These are phyloP conservation scores for Dalechampia spathulata DNA, from an alignment of 441 rosid species.

Conservation along the genomic window DNA sequence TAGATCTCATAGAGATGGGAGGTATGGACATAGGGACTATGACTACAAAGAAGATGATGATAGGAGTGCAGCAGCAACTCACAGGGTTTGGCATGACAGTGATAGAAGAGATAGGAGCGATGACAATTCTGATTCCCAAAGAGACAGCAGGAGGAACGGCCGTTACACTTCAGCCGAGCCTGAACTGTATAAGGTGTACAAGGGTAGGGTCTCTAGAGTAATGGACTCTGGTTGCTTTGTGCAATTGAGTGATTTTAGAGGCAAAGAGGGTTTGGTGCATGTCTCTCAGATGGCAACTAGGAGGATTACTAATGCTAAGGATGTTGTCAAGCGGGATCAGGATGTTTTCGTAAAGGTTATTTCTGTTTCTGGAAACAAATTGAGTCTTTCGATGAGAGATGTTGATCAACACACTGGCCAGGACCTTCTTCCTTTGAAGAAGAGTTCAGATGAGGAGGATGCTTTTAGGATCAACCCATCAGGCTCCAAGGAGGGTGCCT, in stretches of 20 bases:
- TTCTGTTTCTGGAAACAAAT: slow-evolving; percentile 46
- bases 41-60: no score
- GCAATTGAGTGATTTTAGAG: slow-evolving; percentile 55
- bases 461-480: slow-evolving; percentile 47
- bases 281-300: slow-evolving; percentile 72
- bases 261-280: slow-evolving; percentile 79
- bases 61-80: no score
- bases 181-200: slow-evolving; percentile 64
- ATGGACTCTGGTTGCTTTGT: slow-evolving; percentile 78
- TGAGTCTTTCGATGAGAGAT: slow-evolving; percentile 71
- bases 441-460: slow-evolving; percentile 38
- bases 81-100: slow-evolving; percentile 8
- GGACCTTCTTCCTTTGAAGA: slow-evolving; percentile 71
- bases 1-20: background rate
- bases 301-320: slow-evolving; percentile 54
- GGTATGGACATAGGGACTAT: slow-evolving; percentile 24
- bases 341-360: slow-evolving; percentile 72
- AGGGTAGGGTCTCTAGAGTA: slow-evolving; percentile 70
- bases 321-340: slow-evolving; percentile 63
- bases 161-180: slow-evolving; percentile 34
- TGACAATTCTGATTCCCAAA: slow-evolving; percentile 14
- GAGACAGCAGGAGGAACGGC: slow-evolving; percentile 15
- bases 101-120: slow-evolving; percentile 21
- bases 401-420: slow-evolving; percentile 75
- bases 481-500: slow-evolving; percentile 43